Percentiles rank a stretch among this genome's conserved stretches.
Evolutionary conservation across 495 filamentous ascomycete species (phyloP).

Genomic region (Mytilinidion resinicola): DNA sequence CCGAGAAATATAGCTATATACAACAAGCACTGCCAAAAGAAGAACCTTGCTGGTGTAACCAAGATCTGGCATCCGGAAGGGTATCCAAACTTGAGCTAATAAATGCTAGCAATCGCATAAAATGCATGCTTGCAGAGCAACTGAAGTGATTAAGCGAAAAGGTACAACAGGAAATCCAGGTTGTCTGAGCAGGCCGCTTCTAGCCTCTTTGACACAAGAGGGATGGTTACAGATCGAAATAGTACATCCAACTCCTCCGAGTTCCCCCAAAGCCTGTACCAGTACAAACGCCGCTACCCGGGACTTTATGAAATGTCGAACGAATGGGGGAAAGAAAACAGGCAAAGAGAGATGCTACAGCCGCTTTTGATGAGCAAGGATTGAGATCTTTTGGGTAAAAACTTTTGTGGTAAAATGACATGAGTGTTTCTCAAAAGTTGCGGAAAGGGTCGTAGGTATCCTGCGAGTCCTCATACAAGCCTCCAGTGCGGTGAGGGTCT

Average conservation of each 20-base stretch:
- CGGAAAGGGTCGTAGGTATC: slow-evolving; percentile 24
- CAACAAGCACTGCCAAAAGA: too few species aligned
- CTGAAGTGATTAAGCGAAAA: too few species aligned
- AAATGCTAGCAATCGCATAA: too few species aligned
- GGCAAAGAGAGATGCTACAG: not conserved
- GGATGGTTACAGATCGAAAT: too few species aligned
- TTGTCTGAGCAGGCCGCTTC: not conserved
- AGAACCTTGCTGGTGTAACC: too few species aligned
- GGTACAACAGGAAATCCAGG: not conserved
- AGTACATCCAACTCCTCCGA: too few species aligned
- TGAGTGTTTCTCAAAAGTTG: slow-evolving; percentile 11
- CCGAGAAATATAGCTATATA: too few species aligned
- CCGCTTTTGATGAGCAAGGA: not conserved
- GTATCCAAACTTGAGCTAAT: too few species aligned
- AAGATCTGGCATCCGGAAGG: too few species aligned
- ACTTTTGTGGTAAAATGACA: too few species aligned
- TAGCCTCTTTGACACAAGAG: not conserved
- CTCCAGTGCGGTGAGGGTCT: slow-evolving; percentile 20
- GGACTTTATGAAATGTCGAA: not conserved
- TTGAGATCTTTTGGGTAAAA: too few species aligned
- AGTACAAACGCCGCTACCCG: slow-evolving; percentile 1
- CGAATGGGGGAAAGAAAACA: not conserved
- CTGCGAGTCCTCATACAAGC: slow-evolving; percentile 25
- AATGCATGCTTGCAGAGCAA: too few species aligned
- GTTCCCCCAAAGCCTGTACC: not conserved